phyloP scores from a whole-genome alignment of 1,284 basidiomycete genomes.

The Taiwanofungus camphoratus region DNA sequence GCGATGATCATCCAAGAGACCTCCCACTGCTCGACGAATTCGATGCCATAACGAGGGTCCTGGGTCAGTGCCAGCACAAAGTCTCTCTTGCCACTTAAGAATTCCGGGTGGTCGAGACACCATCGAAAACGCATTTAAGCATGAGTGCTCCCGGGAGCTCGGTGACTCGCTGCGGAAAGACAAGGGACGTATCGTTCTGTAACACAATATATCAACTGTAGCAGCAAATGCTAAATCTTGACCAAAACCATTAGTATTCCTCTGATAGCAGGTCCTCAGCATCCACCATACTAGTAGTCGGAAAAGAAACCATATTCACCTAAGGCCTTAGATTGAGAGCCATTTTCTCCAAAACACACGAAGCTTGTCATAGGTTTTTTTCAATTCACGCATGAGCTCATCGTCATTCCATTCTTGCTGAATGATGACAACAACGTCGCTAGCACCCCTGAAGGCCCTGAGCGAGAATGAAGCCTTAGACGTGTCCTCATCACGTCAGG shows the following conservation, averaged over 20 bases:
- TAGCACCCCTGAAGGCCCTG: conserved; percentile 15
- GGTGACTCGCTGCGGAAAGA: conserved; percentile 20
- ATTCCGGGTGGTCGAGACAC: conserved; percentile 14
- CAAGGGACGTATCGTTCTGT: conserved; percentile 13
- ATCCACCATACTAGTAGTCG: not conserved
- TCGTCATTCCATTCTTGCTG: conserved; percentile 17
- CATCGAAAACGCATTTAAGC: conserved; percentile 18
- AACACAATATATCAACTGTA: no score
- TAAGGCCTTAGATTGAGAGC: conserved; percentile 16
- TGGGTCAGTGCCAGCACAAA: conserved; percentile 15
- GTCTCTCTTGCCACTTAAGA: conserved; percentile 12
- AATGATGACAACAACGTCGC: conserved; percentile 12
- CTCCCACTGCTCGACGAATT: conserved; percentile 21
- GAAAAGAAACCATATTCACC: conserved; percentile 10
- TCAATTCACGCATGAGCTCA: conserved; percentile 13
- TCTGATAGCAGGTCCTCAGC: not conserved
- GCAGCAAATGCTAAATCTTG: not conserved
- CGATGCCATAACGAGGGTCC: conserved; percentile 13
- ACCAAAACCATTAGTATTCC: conserved; percentile 15
- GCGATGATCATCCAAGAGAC: conserved; percentile 9
- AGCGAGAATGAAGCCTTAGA: no score
- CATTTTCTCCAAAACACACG: conserved; percentile 20
- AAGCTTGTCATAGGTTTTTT: conserved; percentile 13
- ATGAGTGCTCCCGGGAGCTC: conserved; percentile 9
- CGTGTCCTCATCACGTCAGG: no score